A percentile compares a stretch with the other conserved stretches of the same genome.
phyloP scores from a whole-genome alignment of 208 protist genomes.

The Leishmania tropica region DNA sequence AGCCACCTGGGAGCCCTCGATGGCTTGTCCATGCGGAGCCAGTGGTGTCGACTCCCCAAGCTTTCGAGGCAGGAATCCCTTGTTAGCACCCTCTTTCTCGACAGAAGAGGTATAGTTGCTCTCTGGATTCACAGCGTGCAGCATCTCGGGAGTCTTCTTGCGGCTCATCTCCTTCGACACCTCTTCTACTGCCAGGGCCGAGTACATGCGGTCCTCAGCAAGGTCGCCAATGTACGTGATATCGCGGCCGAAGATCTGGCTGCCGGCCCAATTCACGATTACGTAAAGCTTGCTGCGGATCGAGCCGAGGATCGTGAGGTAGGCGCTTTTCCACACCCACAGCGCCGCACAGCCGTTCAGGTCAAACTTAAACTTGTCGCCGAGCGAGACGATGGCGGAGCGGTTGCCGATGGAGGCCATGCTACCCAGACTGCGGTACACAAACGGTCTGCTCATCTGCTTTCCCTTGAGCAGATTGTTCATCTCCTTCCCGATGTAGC shows the following conservation, averaged over 20 bases:
- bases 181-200: conserved; percentile 56
- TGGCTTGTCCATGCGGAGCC: not conserved
- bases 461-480: conserved; percentile 48
- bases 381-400: conserved; percentile 74
- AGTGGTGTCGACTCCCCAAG: conserved; percentile 8
- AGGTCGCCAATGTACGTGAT: conserved; percentile 87
- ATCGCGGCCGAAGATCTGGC: conserved; percentile 81
- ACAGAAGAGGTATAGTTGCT: conserved; percentile 48
- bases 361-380: conserved; percentile 56
- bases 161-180: conserved; percentile 61
- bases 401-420: conserved; percentile 82
- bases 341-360: conserved; percentile 79
- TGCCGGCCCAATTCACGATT: conserved; percentile 83
- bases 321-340: conserved; percentile 87
- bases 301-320: conserved; percentile 85
- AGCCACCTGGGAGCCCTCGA: conserved; percentile 10
- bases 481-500: conserved; percentile 74
- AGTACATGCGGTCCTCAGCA: conserved; percentile 74
- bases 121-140: conserved; percentile 36
- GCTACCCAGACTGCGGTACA: conserved; percentile 79
- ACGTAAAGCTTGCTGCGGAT: conserved; percentile 85
- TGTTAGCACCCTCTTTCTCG: conserved; percentile 34
- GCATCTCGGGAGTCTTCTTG: conserved; percentile 48
- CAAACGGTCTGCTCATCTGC: conserved; percentile 43
- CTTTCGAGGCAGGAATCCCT: conserved; percentile 47